Evolutionary conservation across 768 basidiomycete species (phyloP), one percentile per base, ranked within the genome.

Genomic region (Rhizopogon salebrosus): DNA sequence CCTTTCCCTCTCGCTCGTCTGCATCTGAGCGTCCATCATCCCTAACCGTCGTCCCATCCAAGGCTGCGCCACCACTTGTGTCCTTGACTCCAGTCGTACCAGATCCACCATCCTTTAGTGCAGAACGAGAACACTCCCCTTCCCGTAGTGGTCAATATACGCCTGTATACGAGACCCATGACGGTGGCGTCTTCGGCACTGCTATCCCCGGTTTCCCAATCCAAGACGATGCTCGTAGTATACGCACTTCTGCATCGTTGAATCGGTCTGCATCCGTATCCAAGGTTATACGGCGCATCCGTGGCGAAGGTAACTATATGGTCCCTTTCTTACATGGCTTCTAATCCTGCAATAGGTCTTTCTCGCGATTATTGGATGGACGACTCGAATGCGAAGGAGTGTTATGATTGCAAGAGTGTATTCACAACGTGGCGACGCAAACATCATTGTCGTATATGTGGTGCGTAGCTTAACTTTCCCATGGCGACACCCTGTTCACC

Each of bases 361-460:
- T 92, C 91, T 22, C 83, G 86, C 57, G 92, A 97, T 63, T 98
- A 98, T 64, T 99, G 97, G 97, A 98, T 98, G 94, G 91, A 93
- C 55, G 95, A 98, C 63, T 92, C 92, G 62, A 88, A 89, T 51
- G 92, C 91, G 62, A 97, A 89, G 64, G 93, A 97, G 62, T 95
- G 94, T 63, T 95, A 92, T 65, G 94, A 95, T 68, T 97, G 94
- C 74, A 92, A 92, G 68, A 91, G 89, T 58, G 77, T 89, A 45
- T 99, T 99, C 71, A 92, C 92, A 0, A 82, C 94, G 2, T 98
- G 92, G 92, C 73, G 95, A 49, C 75, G 97, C 57, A 97, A 95
- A 68, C 97, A 99, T 62, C 97, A 99, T 65, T 99, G 97, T 71
- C 84, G 97, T 11, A 93, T 98, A 68, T 98, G 97, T 64, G 93